Conservation (phyloP, 345 rosid genomes). For the Eucalyptus rudis region DNA sequence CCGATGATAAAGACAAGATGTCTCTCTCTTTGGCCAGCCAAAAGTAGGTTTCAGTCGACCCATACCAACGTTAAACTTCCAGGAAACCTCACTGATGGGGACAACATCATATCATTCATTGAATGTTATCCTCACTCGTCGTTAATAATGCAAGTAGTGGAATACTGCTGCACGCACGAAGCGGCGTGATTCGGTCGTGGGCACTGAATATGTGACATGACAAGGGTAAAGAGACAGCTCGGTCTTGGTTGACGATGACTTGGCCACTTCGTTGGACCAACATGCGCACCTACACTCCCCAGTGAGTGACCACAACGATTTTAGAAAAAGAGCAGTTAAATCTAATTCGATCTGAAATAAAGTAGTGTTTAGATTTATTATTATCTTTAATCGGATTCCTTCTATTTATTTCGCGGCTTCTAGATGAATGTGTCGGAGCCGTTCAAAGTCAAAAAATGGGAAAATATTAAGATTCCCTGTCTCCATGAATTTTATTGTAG, state of each 20-base stretch:
- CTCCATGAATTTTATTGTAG: not conserved
- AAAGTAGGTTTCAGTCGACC: not conserved
- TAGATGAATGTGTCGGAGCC: not conserved
- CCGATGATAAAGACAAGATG: not conserved
- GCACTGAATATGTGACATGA: not conserved
- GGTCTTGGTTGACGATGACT: not conserved
- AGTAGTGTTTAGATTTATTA: not conserved
- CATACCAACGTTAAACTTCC: not conserved
- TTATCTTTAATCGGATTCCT: not conserved
- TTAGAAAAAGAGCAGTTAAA: not conserved
- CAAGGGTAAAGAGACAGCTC: not conserved
- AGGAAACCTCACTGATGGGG: not conserved
- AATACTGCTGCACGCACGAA: not conserved
- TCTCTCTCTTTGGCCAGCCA: not conserved
- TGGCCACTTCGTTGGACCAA: not conserved
- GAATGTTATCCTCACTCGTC: not conserved
- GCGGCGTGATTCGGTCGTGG: not conserved
- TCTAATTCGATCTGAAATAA: not conserved
- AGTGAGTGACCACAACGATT: not conserved
- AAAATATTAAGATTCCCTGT: not conserved
- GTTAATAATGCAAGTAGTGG: not conserved
- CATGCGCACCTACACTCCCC: no score
- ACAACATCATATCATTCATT: not conserved
- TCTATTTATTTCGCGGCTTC: not conserved
- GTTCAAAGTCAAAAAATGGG: not conserved